Evolutionary conservation across 2,329 filamentous ascomycete species (phyloP).

Genomic region (Sporothrix inflata): DNA sequence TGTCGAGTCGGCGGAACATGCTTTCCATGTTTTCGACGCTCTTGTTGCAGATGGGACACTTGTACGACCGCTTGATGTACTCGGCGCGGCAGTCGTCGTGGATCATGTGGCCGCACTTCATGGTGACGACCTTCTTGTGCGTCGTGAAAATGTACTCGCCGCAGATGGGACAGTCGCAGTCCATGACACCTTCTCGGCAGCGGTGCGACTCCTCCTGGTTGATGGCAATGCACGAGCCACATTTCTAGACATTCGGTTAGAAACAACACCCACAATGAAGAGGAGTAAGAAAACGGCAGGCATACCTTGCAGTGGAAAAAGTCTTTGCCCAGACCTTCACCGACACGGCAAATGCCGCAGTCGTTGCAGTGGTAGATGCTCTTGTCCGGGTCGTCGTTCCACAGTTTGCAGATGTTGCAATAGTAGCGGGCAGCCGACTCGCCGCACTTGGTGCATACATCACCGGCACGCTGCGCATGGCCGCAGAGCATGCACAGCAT

Average conservation of each 20-base stretch:
- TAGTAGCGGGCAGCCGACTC: slow-evolving; percentile 85
- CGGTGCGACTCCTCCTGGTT: slow-evolving; percentile 82
- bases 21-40: slow-evolving; percentile 97
- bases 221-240: slow-evolving; percentile 92
- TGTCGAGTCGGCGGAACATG: slow-evolving; percentile 87
- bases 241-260: slow-evolving; percentile 60
- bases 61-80: slow-evolving; percentile 88
- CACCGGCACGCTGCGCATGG: slow-evolving; percentile 78
- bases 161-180: slow-evolving; percentile 96
- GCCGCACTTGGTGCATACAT: slow-evolving; percentile 77
- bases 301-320: slow-evolving; percentile 87
- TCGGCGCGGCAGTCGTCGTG: slow-evolving; percentile 87
- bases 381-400: slow-evolving; percentile 90
- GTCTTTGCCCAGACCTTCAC: slow-evolving; percentile 90
- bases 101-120: slow-evolving; percentile 95
- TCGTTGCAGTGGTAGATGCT: slow-evolving; percentile 96
- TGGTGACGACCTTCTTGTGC: slow-evolving; percentile 83
- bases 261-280: not conserved
- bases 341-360: slow-evolving; percentile 92
- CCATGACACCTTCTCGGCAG: slow-evolving; percentile 91
- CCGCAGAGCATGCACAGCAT: slow-evolving; percentile 98
- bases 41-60: slow-evolving; percentile 95
- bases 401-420: slow-evolving; percentile 91
- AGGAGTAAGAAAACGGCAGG: slow-evolving; percentile 15
- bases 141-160: slow-evolving; percentile 96